Percentiles rank a stretch among this genome's conserved stretches.
Evolutionary conservation across 345 rosid genomes (phyloP).

Genomic region (Lepidium didymum): DNA sequence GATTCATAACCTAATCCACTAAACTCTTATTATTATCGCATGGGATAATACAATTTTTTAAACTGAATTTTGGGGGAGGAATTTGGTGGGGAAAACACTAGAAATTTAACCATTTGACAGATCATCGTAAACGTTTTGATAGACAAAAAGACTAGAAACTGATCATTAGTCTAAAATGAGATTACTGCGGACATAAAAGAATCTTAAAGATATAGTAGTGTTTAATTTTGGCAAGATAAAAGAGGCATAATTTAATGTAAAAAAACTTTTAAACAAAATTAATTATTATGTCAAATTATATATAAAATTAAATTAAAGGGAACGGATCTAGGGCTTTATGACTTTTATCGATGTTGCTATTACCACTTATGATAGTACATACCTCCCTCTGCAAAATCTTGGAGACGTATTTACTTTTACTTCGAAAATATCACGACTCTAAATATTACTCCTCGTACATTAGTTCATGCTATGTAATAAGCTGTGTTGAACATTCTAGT

Average conservation of each 20-base stretch:
- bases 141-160: background rate
- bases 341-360: constrained; percentile 24
- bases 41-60: too few species aligned
- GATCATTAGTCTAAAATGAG: background rate
- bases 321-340: constrained; percentile 29
- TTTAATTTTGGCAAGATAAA: background rate
- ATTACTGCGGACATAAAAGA: too few species aligned
- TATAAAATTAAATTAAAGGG: constrained; percentile 3
- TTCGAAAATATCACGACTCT: constrained; percentile 14
- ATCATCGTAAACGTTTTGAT: too few species aligned
- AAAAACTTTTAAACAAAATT: background rate
- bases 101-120: too few species aligned
- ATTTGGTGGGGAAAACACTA: too few species aligned
- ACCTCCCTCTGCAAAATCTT: constrained; percentile 25
- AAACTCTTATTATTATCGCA: too few species aligned
- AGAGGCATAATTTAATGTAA: background rate
- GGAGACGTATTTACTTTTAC: constrained; percentile 24
- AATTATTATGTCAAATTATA: constrained; percentile 2
- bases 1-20: too few species aligned
- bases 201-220: background rate
- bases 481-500: background rate
- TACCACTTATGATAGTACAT: constrained; percentile 23
- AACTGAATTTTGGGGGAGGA: too few species aligned
- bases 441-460: constrained; percentile 28
- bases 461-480: constrained; percentile 6